These are phyloP conservation scores for Perilla frutescens DNA, from an alignment of 257 asterid species.

Conservation along the genomic window DNA sequence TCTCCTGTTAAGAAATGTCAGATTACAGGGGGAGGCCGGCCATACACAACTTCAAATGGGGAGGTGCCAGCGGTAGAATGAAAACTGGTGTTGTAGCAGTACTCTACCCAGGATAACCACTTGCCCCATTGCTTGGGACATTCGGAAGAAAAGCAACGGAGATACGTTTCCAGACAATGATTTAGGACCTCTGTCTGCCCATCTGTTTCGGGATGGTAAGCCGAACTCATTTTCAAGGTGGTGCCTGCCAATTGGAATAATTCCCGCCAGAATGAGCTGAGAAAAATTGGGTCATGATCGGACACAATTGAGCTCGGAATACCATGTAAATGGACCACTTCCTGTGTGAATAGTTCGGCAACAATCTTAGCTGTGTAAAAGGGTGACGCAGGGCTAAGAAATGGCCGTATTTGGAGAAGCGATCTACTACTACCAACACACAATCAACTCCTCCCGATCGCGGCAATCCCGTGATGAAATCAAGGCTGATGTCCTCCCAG, in stretches of 20 bases:
- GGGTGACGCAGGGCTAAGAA: neutral
- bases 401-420: neutral
- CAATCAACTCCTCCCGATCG: neutral
- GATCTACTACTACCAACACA: neutral
- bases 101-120: neutral
- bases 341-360: neutral
- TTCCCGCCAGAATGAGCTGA: neutral
- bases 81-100: neutral
- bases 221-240: neutral
- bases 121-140: neutral
- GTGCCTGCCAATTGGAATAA: neutral
- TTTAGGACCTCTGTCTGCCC: neutral
- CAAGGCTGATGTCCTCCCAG: slow-evolving; percentile 15
- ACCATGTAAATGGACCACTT: slow-evolving; percentile 7
- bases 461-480: neutral
- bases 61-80: neutral
- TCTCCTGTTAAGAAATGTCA: neutral
- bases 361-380: neutral
- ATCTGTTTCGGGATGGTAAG: slow-evolving; percentile 5
- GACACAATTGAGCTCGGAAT: neutral
- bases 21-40: neutral
- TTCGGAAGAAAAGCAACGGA: neutral
- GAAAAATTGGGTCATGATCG: neutral
- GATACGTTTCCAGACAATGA: neutral
- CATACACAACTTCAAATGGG: neutral